Evolutionary conservation across 1,284 basidiomycete genomes (phyloP).

Genomic region (Pascua sp.): DNA sequence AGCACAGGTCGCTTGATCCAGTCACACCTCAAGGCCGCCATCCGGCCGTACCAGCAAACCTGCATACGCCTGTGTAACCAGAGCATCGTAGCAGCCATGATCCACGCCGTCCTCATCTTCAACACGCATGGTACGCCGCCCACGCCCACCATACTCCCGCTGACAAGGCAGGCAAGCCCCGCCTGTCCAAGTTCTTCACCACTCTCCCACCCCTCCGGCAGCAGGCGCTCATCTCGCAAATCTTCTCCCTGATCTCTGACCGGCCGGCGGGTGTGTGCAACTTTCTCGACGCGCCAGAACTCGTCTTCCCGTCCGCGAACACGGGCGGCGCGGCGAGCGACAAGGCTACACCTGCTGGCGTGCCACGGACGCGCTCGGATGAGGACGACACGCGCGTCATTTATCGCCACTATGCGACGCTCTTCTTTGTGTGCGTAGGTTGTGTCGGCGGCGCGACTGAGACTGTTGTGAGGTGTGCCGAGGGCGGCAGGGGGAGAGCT

Average conservation of each 20-base stretch:
- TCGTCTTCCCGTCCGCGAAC: constrained; percentile 50
- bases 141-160: constrained; percentile 38
- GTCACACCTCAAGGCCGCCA: background rate
- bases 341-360: background rate
- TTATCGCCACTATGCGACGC: constrained; percentile 75
- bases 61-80: background rate
- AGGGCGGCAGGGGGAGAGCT: too few species aligned
- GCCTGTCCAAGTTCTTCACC: constrained; percentile 95
- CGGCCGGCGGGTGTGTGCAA: constrained; percentile 79
- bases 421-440: constrained; percentile 72
- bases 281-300: constrained; percentile 85
- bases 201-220: constrained; percentile 71
- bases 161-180: constrained; percentile 84
- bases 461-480: background rate
- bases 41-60: background rate
- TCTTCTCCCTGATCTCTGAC: constrained; percentile 75
- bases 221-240: constrained; percentile 66
- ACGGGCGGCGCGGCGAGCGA: constrained; percentile 10
- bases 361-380: background rate
- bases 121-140: constrained; percentile 56
- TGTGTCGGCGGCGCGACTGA: too few species aligned
- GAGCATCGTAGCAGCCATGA: constrained; percentile 58
- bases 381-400: constrained; percentile 52
- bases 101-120: constrained; percentile 77
- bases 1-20: too few species aligned